Evolutionary conservation across 192 early-diverging fungal species (phyloP), one percentile per base, ranked within the genome.

Genomic region (Linnemannia elongata): DNA sequence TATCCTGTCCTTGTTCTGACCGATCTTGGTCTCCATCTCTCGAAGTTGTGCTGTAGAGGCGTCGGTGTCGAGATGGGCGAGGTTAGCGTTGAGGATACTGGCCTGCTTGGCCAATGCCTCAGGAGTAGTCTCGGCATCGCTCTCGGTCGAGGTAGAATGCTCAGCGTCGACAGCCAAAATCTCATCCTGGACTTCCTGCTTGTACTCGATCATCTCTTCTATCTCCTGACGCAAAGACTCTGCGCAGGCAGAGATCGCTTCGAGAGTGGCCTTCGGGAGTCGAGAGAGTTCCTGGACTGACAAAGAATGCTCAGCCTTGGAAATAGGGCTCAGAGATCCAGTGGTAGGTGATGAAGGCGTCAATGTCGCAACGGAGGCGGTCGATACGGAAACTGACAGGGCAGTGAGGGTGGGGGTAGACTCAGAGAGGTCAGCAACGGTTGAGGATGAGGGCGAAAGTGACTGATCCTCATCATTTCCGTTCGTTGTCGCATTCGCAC

Each of bases 171-270:
- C 15, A 15, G 44, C 54, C 39, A 54, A 30, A 75, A 81, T 30
- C 42, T 80, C 44, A 39, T 33, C 69, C 47, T 81, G 68, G 18
- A 86, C 71, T 1, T 68, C 44, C 20, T 33, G 52, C 71, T 86
- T 86, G 79, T 77, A 47, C 36, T 68, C 75, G 5, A 47, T 39
- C 83, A 77, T 86, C 18, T 81, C 75, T 9, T 76, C 44, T 22
- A 86, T 52, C 44, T 81, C 83, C 2, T 73, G 63, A 6, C 57
- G 79, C 12, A 86, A 35, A n/a, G 49, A 44, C 6, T 57, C 54
- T 6, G 80, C 55, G 9, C 55, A 71, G 2, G 36, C 24, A 22
- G 69, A 7, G 30, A 80, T 52, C 15, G 75, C 57, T 20, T 66
- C 44, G 1, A 86, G 39, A 2, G 41, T 36, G 22, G 60, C 78